Conservation (phyloP, 2,329 filamentous ascomycete genomes). For the Apiospora koreana region DNA sequence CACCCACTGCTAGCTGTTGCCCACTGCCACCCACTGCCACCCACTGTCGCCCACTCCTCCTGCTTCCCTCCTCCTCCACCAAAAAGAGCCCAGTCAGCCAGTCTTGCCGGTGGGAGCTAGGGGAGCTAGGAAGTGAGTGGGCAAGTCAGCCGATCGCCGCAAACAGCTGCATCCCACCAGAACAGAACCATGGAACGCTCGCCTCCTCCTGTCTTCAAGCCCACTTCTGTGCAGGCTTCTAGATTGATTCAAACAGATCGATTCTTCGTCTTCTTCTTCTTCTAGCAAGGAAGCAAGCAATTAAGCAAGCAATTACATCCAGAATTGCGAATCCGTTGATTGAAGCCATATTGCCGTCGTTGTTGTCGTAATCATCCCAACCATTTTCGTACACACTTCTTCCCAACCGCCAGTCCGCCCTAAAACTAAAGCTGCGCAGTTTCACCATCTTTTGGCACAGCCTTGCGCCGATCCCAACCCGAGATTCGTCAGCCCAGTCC, state of each 20-base stretch:
- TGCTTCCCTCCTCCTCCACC: neutral
- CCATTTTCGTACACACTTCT: neutral
- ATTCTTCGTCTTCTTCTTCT: neutral
- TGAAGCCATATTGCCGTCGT: neutral
- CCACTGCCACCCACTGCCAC: neutral
- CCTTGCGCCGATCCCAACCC: slow-evolving; percentile 4
- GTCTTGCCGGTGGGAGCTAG: too few species aligned
- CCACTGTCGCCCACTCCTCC: neutral
- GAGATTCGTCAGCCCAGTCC: slow-evolving; percentile 8
- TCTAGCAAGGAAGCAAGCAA: neutral
- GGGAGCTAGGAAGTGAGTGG: too few species aligned
- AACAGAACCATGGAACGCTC: neutral
- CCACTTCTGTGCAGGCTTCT: neutral
- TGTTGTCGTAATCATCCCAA: neutral
- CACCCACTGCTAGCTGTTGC: neutral
- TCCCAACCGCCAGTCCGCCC: neutral
- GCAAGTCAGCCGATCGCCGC: slow-evolving; percentile 1
- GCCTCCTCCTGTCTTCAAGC: neutral
- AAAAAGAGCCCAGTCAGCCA: neutral
- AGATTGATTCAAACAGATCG: neutral
- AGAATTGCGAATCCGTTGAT: neutral
- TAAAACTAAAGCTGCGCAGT: neutral
- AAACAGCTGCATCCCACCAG: neutral
- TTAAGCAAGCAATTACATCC: too few species aligned
- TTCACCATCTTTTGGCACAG: slow-evolving; percentile 6